A percentile compares a stretch with the other conserved stretches of the same genome.
Evolutionary conservation across 176 grass and related monocot species (phyloP).

Genomic region (Eremochloa ophiuroides): DNA sequence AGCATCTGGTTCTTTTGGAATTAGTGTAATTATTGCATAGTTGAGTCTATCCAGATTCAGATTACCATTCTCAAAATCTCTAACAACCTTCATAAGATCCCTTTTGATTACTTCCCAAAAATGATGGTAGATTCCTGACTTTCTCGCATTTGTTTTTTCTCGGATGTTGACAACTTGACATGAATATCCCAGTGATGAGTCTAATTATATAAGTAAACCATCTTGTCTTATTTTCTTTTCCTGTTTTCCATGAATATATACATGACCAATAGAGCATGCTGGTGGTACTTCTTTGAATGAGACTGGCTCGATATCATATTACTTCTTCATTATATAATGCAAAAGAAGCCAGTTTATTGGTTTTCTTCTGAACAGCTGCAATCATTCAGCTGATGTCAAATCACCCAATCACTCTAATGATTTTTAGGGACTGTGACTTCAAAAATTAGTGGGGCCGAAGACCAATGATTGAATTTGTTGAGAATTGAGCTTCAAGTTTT

Average conservation of each 20-base stretch:
- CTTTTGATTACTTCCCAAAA: background rate
- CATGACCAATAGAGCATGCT: background rate
- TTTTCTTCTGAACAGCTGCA: background rate
- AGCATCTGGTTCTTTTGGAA: too few species aligned
- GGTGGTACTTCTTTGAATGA: too few species aligned
- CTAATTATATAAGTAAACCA: background rate
- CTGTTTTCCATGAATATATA: background rate
- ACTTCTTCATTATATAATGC: background rate
- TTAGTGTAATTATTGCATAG: too few species aligned
- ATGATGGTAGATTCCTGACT: background rate
- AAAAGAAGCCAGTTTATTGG: background rate
- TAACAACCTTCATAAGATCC: too few species aligned
- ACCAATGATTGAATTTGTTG: background rate
- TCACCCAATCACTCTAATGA: constrained; percentile 4
- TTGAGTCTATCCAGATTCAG: too few species aligned
- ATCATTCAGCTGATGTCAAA: background rate
- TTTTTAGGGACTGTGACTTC: background rate
- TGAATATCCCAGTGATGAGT: background rate
- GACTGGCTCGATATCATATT: background rate
- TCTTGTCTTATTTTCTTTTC: background rate
- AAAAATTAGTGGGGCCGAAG: background rate
- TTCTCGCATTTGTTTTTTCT: background rate
- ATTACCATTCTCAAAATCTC: too few species aligned
- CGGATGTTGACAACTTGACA: background rate
- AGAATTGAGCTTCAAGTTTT: constrained; percentile 9